Conservation (phyloP, 768 basidiomycete genomes). For the Boletus rufocinnamomeus region DNA sequence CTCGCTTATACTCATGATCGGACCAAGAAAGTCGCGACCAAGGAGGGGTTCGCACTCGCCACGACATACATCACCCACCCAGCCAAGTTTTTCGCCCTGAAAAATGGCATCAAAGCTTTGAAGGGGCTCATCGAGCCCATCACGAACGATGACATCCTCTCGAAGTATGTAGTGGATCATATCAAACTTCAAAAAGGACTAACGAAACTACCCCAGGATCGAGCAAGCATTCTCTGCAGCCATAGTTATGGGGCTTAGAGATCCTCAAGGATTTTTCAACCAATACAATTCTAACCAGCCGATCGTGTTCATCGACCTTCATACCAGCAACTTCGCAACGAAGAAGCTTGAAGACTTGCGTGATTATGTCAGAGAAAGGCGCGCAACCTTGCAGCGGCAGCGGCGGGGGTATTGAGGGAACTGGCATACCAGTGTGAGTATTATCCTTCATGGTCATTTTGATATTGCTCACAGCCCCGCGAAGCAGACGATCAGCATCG, state of each 20-base stretch:
- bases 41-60: not conserved
- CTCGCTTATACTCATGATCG: accelerated
- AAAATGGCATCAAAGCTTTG: not conserved
- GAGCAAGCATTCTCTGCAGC: not conserved
- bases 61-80: not conserved
- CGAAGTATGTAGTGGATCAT: not conserved
- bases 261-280: slow-evolving; percentile 1
- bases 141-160: not conserved
- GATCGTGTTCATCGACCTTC: slow-evolving; percentile 1
- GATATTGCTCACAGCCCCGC: not conserved
- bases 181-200: not conserved
- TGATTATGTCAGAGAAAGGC: not conserved
- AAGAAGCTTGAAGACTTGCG: accelerated
- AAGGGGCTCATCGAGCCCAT: not conserved
- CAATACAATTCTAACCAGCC: not conserved
- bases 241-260: not conserved
- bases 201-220: not conserved
- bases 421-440: not conserved
- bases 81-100: not conserved
- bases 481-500: not conserved
- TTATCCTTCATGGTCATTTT: no score
- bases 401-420: no score
- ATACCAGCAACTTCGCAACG: not conserved
- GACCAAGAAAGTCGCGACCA: no score
- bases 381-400: not conserved